Conservation (phyloP, 495 filamentous ascomycete genomes). For the Penicillium daleae region DNA sequence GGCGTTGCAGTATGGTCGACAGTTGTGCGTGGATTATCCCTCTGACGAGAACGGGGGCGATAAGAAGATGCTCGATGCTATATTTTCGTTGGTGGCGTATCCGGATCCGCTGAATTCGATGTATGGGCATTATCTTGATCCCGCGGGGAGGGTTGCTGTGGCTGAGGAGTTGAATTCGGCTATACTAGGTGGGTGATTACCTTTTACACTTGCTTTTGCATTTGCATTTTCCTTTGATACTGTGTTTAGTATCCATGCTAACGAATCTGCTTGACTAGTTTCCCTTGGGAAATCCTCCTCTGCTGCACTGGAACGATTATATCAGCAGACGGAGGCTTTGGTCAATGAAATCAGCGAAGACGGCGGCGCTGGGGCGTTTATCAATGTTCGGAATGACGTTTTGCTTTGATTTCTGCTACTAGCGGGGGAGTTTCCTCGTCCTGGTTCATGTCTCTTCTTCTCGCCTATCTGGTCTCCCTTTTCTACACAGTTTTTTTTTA, state of each 20-base stretch:
- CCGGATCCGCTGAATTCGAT: slow-evolving; percentile 73
- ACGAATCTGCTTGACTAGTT: slow-evolving; percentile 54
- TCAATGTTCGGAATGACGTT: slow-evolving; percentile 75
- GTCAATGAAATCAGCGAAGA: slow-evolving; percentile 80
- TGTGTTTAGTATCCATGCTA: background rate
- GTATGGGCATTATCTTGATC: slow-evolving; percentile 79
- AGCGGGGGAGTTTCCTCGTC: too few species aligned
- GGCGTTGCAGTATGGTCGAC: slow-evolving; percentile 79
- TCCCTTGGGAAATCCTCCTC: slow-evolving; percentile 87
- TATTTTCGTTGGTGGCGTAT: slow-evolving; percentile 89
- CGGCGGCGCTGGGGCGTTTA: slow-evolving; percentile 84
- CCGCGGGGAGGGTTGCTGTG: slow-evolving; percentile 72
- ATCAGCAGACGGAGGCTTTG: slow-evolving; percentile 84
- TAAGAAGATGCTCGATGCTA: slow-evolving; percentile 75
- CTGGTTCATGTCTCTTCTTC: background rate
- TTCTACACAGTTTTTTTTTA: background rate
- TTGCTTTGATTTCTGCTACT: slow-evolving; percentile 37
- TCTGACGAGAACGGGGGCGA: slow-evolving; percentile 69
- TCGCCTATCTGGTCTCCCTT: background rate
- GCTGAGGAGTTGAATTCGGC: slow-evolving; percentile 95
- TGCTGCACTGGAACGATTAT: slow-evolving; percentile 83
- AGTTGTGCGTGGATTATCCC: slow-evolving; percentile 74
- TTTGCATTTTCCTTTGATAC: slow-evolving; percentile 21
- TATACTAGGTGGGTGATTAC: slow-evolving; percentile 79
- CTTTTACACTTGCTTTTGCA: too few species aligned